These are phyloP conservation scores for Kodamaea derodonti DNA, from an alignment of 1,139 yeast genomes.

Conservation along the genomic window DNA sequence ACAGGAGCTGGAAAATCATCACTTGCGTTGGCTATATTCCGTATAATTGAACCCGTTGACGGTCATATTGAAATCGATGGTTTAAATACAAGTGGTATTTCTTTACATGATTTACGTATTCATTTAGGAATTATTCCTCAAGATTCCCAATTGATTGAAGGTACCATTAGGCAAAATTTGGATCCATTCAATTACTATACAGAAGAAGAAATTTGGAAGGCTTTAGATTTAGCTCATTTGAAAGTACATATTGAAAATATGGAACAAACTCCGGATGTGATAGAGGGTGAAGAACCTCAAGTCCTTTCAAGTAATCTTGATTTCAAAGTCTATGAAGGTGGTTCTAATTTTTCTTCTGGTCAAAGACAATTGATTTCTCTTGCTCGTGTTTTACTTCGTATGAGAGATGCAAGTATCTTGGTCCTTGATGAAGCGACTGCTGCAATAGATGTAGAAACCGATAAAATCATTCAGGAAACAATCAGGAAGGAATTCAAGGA, in stretches of 20 bases:
- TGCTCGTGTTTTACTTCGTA: constrained; percentile 64
- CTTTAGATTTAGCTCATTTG: constrained; percentile 50
- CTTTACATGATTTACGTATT: constrained; percentile 49
- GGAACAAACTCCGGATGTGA: constrained; percentile 22
- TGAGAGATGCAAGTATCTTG: constrained; percentile 52
- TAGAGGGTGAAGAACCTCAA: constrained; percentile 8
- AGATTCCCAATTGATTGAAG: constrained; percentile 65
- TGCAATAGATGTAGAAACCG: constrained; percentile 79
- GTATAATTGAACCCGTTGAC: constrained; percentile 70
- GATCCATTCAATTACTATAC: constrained; percentile 53
- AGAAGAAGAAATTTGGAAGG: constrained; percentile 55
- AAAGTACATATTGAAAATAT: constrained; percentile 41
- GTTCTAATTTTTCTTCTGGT: constrained; percentile 71
- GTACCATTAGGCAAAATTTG: constrained; percentile 55
- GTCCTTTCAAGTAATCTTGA: constrained; percentile 29
- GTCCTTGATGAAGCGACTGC: constrained; percentile 85
- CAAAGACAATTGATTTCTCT: constrained; percentile 75
- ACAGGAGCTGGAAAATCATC: constrained; percentile 98
- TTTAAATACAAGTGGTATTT: constrained; percentile 42
- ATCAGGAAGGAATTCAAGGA: constrained; percentile 60
- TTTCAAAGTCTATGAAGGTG: constrained; percentile 58
- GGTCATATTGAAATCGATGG: constrained; percentile 55
- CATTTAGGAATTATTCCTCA: constrained; percentile 64
- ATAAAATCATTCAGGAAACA: constrained; percentile 68
- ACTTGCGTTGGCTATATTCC: constrained; percentile 80